Evolutionary conservation across 441 rosid genomes (phyloP).

Genomic region (Bocquillonia castaneifolia): DNA sequence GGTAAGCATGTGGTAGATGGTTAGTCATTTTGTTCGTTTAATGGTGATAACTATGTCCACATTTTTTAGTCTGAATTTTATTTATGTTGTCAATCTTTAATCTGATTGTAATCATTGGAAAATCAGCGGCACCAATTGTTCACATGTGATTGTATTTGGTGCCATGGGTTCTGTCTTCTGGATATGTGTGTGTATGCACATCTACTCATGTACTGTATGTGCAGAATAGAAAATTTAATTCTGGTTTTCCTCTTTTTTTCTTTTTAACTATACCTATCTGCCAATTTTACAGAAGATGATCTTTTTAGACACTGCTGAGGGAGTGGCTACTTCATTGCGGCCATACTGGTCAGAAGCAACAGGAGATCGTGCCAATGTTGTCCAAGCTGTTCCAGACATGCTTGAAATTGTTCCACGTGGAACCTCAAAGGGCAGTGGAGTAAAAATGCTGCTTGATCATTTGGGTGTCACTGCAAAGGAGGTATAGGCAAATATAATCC

Average conservation of each 20-base stretch:
- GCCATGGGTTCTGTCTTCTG: not conserved
- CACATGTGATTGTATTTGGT: not conserved
- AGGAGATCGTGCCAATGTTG: constrained; percentile 52
- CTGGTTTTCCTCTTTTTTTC: not conserved
- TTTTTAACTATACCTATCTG: constrained; percentile 10
- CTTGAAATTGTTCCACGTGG: constrained; percentile 79
- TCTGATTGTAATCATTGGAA: not conserved
- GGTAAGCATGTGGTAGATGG: not conserved
- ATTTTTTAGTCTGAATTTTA: constrained; percentile 2
- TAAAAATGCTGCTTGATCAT: constrained; percentile 67
- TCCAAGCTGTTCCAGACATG: constrained; percentile 85
- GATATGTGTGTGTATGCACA: not conserved
- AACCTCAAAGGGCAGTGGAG: constrained; percentile 84
- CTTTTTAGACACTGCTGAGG: constrained; percentile 68
- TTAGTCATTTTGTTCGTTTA: constrained; percentile 3
- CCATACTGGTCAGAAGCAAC: constrained; percentile 86
- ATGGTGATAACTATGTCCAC: not conserved
- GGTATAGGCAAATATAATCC: constrained; percentile 32
- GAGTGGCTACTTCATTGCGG: constrained; percentile 54
- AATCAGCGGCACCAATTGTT: not conserved
- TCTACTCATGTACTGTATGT: not conserved
- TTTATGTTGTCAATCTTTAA: not conserved
- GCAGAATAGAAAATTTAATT: not conserved
- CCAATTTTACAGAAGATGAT: constrained; percentile 59
- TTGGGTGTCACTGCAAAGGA: constrained; percentile 58